phyloP scores from a whole-genome alignment of 2,329 filamentous ascomycete species.

The Endothia cerciana region DNA sequence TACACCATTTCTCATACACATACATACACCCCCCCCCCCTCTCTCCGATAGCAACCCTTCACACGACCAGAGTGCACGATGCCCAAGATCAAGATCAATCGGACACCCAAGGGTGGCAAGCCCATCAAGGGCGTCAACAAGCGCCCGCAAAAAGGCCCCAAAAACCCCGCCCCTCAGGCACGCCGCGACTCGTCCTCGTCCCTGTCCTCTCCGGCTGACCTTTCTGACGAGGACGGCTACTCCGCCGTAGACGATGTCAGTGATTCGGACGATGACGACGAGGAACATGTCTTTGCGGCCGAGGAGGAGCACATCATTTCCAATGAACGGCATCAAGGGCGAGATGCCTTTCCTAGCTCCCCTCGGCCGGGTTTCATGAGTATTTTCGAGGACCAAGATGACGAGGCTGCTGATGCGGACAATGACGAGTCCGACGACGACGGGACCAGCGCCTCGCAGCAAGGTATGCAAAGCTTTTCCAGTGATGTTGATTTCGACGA shows the following conservation, averaged over 20 bases:
- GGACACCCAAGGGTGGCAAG: slow-evolving; percentile 26
- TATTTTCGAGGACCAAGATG: slow-evolving; percentile 32
- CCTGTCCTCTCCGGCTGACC: slow-evolving; percentile 57
- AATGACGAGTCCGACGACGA: slow-evolving; percentile 44
- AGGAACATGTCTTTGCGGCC: slow-evolving; percentile 75
- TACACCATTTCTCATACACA: background rate
- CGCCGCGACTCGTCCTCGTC: slow-evolving; percentile 60
- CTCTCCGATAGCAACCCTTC: background rate
- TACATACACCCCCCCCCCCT: background rate
- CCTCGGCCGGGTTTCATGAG: slow-evolving; percentile 51
- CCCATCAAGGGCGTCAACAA: slow-evolving; percentile 28
- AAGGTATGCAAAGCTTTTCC: slow-evolving; percentile 35
- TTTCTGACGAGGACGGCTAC: slow-evolving; percentile 72
- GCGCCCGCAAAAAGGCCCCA: slow-evolving; percentile 22
- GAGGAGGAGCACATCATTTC: slow-evolving; percentile 76
- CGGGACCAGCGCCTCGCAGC: slow-evolving; percentile 43
- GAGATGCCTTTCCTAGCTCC: slow-evolving; percentile 45
- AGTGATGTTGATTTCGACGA: slow-evolving; percentile 39
- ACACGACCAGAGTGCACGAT: background rate
- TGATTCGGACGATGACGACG: slow-evolving; percentile 77
- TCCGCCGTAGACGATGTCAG: slow-evolving; percentile 79
- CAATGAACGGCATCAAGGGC: slow-evolving; percentile 44
- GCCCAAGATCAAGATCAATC: slow-evolving; percentile 27
- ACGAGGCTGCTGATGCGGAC: slow-evolving; percentile 43
- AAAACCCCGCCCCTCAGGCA: slow-evolving; percentile 35